Percentiles rank a stretch among this genome's conserved stretches.
phyloP scores from a whole-genome alignment of 2,329 filamentous ascomycete species.

The Tolypocladium cylindrosporum region DNA sequence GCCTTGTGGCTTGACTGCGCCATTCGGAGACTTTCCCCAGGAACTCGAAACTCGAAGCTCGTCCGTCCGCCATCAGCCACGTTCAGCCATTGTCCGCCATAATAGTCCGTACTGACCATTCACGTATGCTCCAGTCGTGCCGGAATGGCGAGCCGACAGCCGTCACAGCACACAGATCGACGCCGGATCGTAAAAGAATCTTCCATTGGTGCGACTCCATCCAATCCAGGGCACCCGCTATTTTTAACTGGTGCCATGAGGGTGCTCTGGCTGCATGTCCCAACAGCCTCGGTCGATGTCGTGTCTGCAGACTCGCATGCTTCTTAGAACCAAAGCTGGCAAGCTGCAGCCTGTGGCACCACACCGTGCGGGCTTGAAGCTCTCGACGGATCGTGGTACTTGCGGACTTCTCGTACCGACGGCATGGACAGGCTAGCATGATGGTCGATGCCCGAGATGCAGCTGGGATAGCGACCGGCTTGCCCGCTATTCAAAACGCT shows the following conservation, averaged over 20 bases:
- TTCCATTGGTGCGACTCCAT: not conserved
- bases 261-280: not conserved
- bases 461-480: not conserved
- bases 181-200: not conserved
- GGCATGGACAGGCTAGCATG: not conserved
- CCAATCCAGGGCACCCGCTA: not conserved
- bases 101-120: not conserved
- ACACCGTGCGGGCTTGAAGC: not conserved
- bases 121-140: not conserved
- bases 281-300: not conserved
- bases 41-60: not conserved
- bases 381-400: not conserved
- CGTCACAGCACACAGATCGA: not conserved
- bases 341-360: not conserved
- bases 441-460: not conserved
- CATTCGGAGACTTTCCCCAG: not conserved
- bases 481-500: not conserved
- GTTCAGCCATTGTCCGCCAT: not conserved
- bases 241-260: not conserved
- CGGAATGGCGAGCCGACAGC: not conserved
- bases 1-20: not conserved
- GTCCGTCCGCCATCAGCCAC: not conserved
- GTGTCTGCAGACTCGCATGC: not conserved
- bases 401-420: not conserved
- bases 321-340: not conserved